Conservation (phyloP, 2,329 filamentous ascomycete species). For the Cadophora luteo-olivacea region DNA sequence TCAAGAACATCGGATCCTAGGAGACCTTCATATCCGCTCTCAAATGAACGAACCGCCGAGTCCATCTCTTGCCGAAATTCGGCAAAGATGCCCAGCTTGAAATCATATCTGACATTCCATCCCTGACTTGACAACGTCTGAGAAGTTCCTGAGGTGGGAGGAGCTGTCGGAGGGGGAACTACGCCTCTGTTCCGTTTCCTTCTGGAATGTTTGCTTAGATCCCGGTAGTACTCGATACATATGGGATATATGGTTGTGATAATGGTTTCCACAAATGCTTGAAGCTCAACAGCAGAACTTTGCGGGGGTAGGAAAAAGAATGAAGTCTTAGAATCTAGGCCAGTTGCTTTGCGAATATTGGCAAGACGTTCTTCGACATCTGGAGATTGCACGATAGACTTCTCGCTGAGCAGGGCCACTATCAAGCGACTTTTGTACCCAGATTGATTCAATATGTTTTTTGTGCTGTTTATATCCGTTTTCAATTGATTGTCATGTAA, state of each 20-base stretch:
- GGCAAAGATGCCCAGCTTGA: conserved; percentile 88
- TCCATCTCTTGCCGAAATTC: conserved; percentile 96
- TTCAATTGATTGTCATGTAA: conserved; percentile 89
- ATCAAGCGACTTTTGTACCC: conserved; percentile 81
- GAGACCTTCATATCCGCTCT: conserved; percentile 83
- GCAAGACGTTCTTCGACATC: conserved; percentile 79
- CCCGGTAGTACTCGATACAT: conserved; percentile 89
- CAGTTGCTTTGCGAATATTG: conserved; percentile 79
- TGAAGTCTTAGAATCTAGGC: conserved; percentile 78
- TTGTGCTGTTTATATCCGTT: conserved; percentile 81
- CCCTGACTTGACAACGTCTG: conserved; percentile 84
- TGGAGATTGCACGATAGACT: conserved; percentile 59
- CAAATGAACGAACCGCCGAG: conserved; percentile 82
- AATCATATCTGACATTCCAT: conserved; percentile 94
- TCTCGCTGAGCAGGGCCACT: conserved; percentile 79
- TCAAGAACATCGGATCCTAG: conserved; percentile 86
- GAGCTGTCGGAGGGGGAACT: conserved; percentile 80
- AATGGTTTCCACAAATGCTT: conserved; percentile 75
- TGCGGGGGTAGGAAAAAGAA: conserved; percentile 83
- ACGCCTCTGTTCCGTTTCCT: conserved; percentile 84
- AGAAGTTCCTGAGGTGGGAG: conserved; percentile 83
- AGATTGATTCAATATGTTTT: conserved; percentile 68
- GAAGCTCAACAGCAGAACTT: conserved; percentile 73
- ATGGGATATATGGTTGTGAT: conserved; percentile 75
- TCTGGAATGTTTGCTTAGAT: conserved; percentile 88